phyloP scores from a whole-genome alignment of 306 rosid genomes.

The Inga leiocalycina region DNA sequence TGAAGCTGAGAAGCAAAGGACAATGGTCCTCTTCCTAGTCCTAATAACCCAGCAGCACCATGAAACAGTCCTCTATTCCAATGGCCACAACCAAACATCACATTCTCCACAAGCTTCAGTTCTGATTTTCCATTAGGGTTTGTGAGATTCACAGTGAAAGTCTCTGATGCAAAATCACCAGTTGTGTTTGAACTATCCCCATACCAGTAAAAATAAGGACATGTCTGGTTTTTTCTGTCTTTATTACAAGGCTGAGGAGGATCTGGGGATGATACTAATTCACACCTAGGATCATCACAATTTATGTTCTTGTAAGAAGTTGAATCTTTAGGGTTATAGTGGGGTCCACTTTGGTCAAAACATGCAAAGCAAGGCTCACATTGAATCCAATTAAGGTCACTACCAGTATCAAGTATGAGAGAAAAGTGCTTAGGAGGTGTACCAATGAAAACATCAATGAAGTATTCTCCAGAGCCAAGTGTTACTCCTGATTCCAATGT shows the following conservation, averaged over 20 bases:
- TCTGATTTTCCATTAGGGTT: slow-evolving; percentile 44
- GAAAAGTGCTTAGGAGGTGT: slow-evolving; percentile 84
- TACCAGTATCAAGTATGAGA: slow-evolving; percentile 83
- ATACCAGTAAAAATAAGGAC: slow-evolving; percentile 90
- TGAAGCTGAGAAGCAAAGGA: slow-evolving; percentile 88
- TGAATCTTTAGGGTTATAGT: slow-evolving; percentile 67
- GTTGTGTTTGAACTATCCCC: slow-evolving; percentile 90
- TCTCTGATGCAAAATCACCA: slow-evolving; percentile 75
- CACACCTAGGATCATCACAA: slow-evolving; percentile 64
- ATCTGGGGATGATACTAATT: slow-evolving; percentile 71
- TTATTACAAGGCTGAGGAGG: slow-evolving; percentile 70
- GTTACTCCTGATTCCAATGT: slow-evolving; percentile 81
- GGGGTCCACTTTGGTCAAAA: slow-evolving; percentile 78
- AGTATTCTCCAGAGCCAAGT: slow-evolving; percentile 86
- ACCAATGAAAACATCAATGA: slow-evolving; percentile 85
- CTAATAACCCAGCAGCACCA: slow-evolving; percentile 86
- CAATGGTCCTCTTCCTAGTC: slow-evolving; percentile 82
- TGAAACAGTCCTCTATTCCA: slow-evolving; percentile 91
- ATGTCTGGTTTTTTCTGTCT: slow-evolving; percentile 50
- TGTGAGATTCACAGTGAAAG: slow-evolving; percentile 81
- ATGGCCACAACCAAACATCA: slow-evolving; percentile 93
- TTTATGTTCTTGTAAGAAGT: slow-evolving; percentile 60
- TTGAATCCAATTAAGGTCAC: slow-evolving; percentile 94
- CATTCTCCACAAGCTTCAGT: slow-evolving; percentile 57
- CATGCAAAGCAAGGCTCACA: slow-evolving; percentile 84